Evolutionary conservation across 2,329 filamentous ascomycete genomes (phyloP).

Genomic region (Cladophialophora chaetospira): DNA sequence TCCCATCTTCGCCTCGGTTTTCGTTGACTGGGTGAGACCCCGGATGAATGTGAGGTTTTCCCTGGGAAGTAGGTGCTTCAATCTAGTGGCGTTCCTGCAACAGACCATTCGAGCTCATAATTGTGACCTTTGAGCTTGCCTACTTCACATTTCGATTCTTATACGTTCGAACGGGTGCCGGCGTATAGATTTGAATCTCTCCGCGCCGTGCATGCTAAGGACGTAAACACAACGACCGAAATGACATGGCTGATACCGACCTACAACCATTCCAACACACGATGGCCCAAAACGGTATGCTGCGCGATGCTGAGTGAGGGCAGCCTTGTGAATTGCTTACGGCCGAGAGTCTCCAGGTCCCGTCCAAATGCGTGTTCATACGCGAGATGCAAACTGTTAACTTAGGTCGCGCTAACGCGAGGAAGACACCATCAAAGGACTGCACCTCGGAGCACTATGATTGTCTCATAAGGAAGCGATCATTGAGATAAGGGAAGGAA

Average conservation of each 20-base stretch:
- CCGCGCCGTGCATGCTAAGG: slow-evolving; percentile 12
- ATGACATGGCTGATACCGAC: neutral
- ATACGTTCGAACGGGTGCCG: neutral
- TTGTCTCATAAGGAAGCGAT: too few relatives aligned
- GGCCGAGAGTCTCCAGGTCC: slow-evolving; percentile 11
- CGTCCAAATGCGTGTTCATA: neutral
- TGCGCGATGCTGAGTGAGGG: slow-evolving; percentile 11
- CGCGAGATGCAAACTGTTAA: neutral
- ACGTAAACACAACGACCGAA: slow-evolving; percentile 10
- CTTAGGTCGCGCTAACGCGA: too few relatives aligned
- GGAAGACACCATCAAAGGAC: too few relatives aligned
- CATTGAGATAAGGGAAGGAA: too few relatives aligned
- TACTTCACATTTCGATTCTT: neutral
- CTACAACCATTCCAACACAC: neutral
- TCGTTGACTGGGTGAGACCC: too few relatives aligned
- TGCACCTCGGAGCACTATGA: too few relatives aligned
- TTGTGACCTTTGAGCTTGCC: neutral
- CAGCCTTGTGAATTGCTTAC: slow-evolving; percentile 17
- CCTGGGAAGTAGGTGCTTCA: neutral
- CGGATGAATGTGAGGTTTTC: neutral
- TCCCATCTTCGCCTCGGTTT: neutral
- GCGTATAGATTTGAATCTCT: slow-evolving; percentile 12
- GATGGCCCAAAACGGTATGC: slow-evolving; percentile 13
- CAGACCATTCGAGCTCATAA: slow-evolving; percentile 1
- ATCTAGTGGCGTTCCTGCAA: neutral